phyloP scores from a whole-genome alignment of 2,329 filamentous ascomycete species.

The Penicillium expansum region DNA sequence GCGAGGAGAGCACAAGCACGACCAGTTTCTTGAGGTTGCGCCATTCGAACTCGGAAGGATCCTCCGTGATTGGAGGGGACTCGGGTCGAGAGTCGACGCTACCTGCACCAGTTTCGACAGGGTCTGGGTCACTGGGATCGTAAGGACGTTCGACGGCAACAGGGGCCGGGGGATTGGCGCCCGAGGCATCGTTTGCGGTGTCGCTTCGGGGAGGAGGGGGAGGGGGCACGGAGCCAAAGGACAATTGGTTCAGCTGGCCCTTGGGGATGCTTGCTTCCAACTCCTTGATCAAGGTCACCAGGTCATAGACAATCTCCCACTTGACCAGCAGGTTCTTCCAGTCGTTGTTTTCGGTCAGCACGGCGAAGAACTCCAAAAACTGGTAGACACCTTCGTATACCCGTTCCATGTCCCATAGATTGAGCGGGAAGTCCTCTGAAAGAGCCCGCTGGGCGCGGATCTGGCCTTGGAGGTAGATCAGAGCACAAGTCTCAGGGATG shows the following conservation, averaged over 20 bases:
- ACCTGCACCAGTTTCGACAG: constrained; percentile 38
- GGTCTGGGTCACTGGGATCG: constrained; percentile 46
- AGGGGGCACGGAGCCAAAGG: constrained; percentile 26
- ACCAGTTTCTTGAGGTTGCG: constrained; percentile 90
- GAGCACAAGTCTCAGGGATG: constrained; percentile 88
- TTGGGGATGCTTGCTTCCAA: constrained; percentile 86
- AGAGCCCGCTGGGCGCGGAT: constrained; percentile 74
- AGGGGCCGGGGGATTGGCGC: constrained; percentile 36
- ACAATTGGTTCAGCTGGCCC: constrained; percentile 59
- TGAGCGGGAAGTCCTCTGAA: constrained; percentile 85
- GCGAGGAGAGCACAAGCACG: constrained; percentile 81
- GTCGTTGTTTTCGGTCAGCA: constrained; percentile 78
- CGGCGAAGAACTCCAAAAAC: constrained; percentile 89
- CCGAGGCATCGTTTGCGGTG: constrained; percentile 30
- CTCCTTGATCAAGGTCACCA: constrained; percentile 81
- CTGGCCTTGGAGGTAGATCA: constrained; percentile 89
- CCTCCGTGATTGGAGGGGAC: constrained; percentile 54
- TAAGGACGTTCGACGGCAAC: constrained; percentile 65
- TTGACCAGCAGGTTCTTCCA: constrained; percentile 83
- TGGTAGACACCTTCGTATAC: constrained; percentile 94
- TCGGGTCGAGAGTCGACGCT: constrained; percentile 45
- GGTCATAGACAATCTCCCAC: constrained; percentile 87
- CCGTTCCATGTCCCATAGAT: constrained; percentile 96
- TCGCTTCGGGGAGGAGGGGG: constrained; percentile 29
- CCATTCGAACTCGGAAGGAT: constrained; percentile 67